phyloP scores from a whole-genome alignment of 1,284 basidiomycete genomes.

The Sporisorium exsertum region DNA sequence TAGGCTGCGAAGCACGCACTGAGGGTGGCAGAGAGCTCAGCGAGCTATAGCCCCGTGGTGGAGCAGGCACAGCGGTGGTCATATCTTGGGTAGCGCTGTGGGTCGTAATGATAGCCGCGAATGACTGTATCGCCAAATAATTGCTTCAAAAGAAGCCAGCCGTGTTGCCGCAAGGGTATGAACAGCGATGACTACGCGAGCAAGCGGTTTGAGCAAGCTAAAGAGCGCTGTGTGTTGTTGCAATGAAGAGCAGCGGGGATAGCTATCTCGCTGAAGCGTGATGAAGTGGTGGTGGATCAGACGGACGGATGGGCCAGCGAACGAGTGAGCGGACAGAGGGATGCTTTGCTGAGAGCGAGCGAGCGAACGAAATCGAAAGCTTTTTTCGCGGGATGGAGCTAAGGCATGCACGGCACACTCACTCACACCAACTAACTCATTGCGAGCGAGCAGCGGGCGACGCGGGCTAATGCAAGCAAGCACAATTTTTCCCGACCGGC shows the following conservation, averaged over 20 bases:
- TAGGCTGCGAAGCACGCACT: constrained; percentile 32
- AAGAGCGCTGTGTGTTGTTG: not conserved
- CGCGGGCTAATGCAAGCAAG: not conserved
- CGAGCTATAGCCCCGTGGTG: constrained; percentile 28
- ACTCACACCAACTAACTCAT: constrained; percentile 3
- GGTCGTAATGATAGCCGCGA: not conserved
- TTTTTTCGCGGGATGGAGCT: not conserved
- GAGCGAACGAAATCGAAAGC: not conserved
- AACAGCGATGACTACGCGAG: not conserved
- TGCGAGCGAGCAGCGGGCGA: not conserved
- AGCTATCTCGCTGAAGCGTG: not conserved
- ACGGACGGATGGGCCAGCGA: not conserved
- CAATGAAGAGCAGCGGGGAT: not conserved
- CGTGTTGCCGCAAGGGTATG: not conserved
- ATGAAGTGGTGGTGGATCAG: not conserved
- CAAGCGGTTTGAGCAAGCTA: not conserved
- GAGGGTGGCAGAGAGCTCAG: constrained; percentile 20
- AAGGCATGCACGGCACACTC: constrained; percentile 4
- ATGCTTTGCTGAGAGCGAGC: not conserved
- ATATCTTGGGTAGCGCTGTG: constrained; percentile 12
- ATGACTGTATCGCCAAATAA: not conserved
- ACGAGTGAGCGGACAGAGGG: constrained; percentile 1
- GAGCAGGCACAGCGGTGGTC: constrained; percentile 33
- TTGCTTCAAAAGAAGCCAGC: not conserved
- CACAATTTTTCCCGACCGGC: not conserved